These are phyloP conservation scores for Capsicum rhomboideum DNA, from an alignment of 257 asterid genomes.

Conservation along the genomic window DNA sequence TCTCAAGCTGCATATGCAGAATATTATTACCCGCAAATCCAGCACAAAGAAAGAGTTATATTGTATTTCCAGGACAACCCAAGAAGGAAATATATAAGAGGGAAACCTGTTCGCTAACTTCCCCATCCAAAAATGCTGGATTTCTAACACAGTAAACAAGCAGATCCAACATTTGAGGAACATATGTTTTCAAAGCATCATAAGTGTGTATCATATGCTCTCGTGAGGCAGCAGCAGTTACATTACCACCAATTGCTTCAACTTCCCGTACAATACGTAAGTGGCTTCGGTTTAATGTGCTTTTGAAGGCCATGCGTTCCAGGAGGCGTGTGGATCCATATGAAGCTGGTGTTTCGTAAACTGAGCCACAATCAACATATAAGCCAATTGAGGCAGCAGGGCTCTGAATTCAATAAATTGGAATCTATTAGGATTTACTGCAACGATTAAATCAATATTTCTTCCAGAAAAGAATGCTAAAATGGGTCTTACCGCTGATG, in stretches of 20 bases:
- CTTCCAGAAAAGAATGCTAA: not conserved
- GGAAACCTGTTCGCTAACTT: conserved; percentile 81
- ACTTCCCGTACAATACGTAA: conserved; percentile 75
- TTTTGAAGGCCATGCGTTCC: conserved; percentile 93
- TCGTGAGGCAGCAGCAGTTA: conserved; percentile 59
- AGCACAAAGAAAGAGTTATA: not conserved
- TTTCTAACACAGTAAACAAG: conserved; percentile 74
- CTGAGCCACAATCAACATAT: conserved; percentile 77
- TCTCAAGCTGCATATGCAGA: conserved; percentile 35
- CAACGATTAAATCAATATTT: not conserved
- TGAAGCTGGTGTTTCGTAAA: conserved; percentile 61
- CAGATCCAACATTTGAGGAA: conserved; percentile 89
- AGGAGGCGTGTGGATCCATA: conserved; percentile 79
- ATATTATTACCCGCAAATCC: not conserved
- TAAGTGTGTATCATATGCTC: conserved; percentile 78
- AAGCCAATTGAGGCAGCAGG: conserved; percentile 78
- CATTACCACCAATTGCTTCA: conserved; percentile 90
- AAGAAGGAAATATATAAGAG: not conserved
- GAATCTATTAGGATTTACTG: not conserved
- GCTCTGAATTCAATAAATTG: conserved; percentile 33
- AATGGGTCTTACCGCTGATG: conserved; percentile 51
- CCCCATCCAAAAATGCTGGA: conserved; percentile 91
- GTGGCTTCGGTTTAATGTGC: conserved; percentile 75
- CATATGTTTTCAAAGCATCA: conserved; percentile 63
- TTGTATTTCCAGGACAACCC: not conserved